phyloP scores from a whole-genome alignment of 2,329 filamentous ascomycete species.

The Cyclaneusma minus region DNA sequence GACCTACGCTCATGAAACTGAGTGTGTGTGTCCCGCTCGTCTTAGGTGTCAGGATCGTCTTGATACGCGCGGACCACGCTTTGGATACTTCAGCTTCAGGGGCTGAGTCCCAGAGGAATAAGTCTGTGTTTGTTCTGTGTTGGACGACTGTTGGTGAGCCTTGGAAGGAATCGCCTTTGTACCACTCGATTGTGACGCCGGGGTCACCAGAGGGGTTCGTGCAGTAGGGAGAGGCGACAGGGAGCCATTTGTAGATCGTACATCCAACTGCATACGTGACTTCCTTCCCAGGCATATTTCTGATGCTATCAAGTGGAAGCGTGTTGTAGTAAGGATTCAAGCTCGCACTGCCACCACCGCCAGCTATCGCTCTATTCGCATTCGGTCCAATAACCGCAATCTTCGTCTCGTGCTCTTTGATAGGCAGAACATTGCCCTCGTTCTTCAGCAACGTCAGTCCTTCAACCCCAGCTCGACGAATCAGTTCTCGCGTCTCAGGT shows the following conservation, averaged over 20 bases:
- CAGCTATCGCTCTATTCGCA: conserved; percentile 50
- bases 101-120: conserved; percentile 57
- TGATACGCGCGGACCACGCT: conserved; percentile 48
- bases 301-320: conserved; percentile 47
- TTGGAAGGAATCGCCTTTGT: conserved; percentile 44
- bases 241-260: conserved; percentile 50
- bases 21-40: conserved; percentile 47
- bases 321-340: conserved; percentile 55
- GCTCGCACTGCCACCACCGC: conserved; percentile 51
- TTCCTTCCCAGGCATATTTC: conserved; percentile 33
- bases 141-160: conserved; percentile 40
- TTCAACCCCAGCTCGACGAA: conserved; percentile 43
- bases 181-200: conserved; percentile 51
- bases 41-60: conserved; percentile 40
- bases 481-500: conserved; percentile 41
- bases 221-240: conserved; percentile 43
- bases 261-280: conserved; percentile 46
- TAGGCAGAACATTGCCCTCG: conserved; percentile 39
- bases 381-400: conserved; percentile 55
- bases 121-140: conserved; percentile 45
- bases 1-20: conserved; percentile 52
- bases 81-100: conserved; percentile 42
- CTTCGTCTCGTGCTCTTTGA: conserved; percentile 36
- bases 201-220: conserved; percentile 37
- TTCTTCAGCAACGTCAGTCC: conserved; percentile 52